Conservation (phyloP, 1,139 yeast genomes). For the Casaregolazyma lundiana region DNA sequence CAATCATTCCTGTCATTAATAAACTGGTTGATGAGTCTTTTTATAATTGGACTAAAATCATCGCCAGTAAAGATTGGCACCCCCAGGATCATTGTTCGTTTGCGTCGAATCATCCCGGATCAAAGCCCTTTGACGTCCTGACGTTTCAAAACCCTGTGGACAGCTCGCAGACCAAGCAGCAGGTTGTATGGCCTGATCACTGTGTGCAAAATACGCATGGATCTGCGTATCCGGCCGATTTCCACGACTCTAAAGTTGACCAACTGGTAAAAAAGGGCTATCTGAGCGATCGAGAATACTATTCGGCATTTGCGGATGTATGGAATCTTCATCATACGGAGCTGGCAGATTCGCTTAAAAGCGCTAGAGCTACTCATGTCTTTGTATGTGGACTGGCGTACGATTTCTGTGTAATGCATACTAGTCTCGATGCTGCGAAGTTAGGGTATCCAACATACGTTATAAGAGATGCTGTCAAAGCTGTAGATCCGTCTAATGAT, state of each 20-base stretch:
- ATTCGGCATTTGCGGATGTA: conserved; percentile 81
- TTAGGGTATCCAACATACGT: conserved; percentile 64
- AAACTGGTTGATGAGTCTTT: conserved; percentile 34
- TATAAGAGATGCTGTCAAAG: conserved; percentile 47
- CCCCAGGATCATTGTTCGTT: conserved; percentile 74
- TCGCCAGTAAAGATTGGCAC: conserved; percentile 89
- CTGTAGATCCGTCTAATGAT: conserved; percentile 36
- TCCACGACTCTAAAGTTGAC: conserved; percentile 30
- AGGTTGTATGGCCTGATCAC: conserved; percentile 79
- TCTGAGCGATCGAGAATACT: conserved; percentile 69
- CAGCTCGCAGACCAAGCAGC: conserved; percentile 30
- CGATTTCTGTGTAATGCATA: conserved; percentile 76
- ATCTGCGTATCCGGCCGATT: conserved; percentile 53
- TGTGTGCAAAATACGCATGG: conserved; percentile 73
- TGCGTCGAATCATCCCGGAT: conserved; percentile 58
- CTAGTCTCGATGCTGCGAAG: conserved; percentile 63
- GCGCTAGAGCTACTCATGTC: conserved; percentile 51
- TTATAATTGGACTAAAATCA: conserved; percentile 55
- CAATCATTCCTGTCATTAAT: conserved; percentile 49
- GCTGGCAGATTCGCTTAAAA: conserved; percentile 45
- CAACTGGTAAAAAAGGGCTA: conserved; percentile 63
- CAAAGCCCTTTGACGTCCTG: conserved; percentile 49
- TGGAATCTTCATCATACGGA: conserved; percentile 75
- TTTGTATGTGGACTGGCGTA: conserved; percentile 78
- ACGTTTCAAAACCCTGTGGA: conserved; percentile 47